Evolutionary conservation across 2,329 filamentous ascomycete species (phyloP), one percentile per base, ranked within the genome.

Genomic region (Fusarium papillatum): DNA sequence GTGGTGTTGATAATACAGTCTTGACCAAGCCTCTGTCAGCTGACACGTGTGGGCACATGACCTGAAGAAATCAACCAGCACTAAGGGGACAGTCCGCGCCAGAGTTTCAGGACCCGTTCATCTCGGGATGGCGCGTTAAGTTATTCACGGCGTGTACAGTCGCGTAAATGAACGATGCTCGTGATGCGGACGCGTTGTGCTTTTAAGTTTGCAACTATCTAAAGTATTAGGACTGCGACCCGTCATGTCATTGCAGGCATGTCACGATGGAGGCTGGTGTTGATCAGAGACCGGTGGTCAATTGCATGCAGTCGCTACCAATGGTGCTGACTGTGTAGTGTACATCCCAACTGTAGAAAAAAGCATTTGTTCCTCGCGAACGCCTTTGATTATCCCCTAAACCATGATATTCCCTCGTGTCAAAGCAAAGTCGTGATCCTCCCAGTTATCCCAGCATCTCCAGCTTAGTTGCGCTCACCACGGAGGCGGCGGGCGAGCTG

Each of bases 401-500:
- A 80, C 80, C 81, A 74, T 82, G 78, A 82, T 80, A 79, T 82
- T 82, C 53, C 81, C 75, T 83, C 83, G 76, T 83, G 72, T 80
- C 80, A 84, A 85, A 84, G 78, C 79, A 83, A 83, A 82, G 80
- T 86, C 85, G 81, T 87, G 79, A 87, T 80, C 82, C 82, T 80
- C 81, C 82, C 81, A 79, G 53, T 64, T 70, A 50, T 66, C 73
- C 75, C 76, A 68, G 76, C 71, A 65, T 60, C 72, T 43, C 31
- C 61, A 72, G 73, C 86, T 91, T 92, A 96, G 90, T 95, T 95
- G 86, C 95, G 94, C 90, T 97, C 96, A 80, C 97, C 97, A 83
- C 97, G 95, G 84, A 99, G 95, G 83, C 97, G 95, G 81, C 97
- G 94, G 83, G 96, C 96, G 63, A 98, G 93, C 89, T 98, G 96